Conservation (phyloP, 345 rosid genomes). For the Eucalyptus pumila region DNA sequence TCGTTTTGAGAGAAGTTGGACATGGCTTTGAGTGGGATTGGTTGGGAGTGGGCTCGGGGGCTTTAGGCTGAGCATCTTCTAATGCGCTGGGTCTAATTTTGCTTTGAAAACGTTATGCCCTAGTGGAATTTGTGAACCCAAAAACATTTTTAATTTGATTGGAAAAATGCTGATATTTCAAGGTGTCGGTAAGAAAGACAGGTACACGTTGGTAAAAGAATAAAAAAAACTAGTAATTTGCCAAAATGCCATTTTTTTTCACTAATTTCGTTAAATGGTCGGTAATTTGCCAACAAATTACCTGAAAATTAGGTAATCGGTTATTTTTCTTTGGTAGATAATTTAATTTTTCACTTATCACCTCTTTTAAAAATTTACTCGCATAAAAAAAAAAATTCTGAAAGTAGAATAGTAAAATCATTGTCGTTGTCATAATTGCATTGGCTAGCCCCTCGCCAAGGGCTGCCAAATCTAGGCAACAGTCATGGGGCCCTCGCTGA, state of each 20-base stretch:
- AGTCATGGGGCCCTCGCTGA: accelerated
- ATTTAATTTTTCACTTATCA: not conserved
- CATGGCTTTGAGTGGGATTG: not conserved
- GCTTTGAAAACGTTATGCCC: not conserved
- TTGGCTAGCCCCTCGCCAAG: not conserved
- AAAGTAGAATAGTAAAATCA: not conserved
- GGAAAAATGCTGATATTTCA: not conserved
- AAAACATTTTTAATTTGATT: not conserved
- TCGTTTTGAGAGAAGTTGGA: not conserved
- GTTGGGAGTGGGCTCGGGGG: not conserved
- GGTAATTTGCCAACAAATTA: not conserved
- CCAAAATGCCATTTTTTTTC: not conserved
- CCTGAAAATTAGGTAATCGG: not conserved
- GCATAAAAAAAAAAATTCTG: not conserved
- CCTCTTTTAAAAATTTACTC: not conserved
- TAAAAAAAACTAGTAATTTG: not conserved
- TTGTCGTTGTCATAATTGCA: not conserved
- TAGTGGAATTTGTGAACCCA: not conserved
- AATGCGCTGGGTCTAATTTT: not conserved
- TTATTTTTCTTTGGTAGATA: not conserved
- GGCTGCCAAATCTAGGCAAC: no score
- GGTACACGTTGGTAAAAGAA: not conserved
- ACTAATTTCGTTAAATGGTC: not conserved
- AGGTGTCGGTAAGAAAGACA: not conserved
- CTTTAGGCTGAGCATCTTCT: not conserved